Base-by-base conservation (phyloP, 495 filamentous ascomycete species). In the Tuber calosporum region DNA sequence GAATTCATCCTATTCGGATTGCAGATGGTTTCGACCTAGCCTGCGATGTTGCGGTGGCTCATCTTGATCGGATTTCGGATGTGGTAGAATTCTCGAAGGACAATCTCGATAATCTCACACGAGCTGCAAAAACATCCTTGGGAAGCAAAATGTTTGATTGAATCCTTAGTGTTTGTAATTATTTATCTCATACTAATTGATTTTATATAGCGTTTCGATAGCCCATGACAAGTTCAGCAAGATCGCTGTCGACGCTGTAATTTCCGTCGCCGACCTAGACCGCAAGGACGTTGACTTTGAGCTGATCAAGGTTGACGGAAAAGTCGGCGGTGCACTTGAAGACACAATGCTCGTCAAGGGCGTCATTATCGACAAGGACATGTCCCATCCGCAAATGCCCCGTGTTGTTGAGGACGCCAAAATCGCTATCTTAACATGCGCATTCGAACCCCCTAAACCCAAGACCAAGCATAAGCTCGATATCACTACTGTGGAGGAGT, bases 381-480 rank as follows among this genome's bases (percentile, higher is more conserved):
- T 99, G 85, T 99, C 95, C 42, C 95, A 99, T 83, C 96, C 95
- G 22, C 95, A 99, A 83, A 99, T 99, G 95, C 95, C 95, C 39
- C 90, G 89, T 69, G 91, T 97, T 83, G 94, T 99, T 70, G 86
- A 84, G 71, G 92, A 99, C 84, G 95, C 96, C 79, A 98, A 97
- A 85, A 87, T 99, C 80, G 95, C 95, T 58, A 98, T 99, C 79
- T 86, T 99, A 67, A 99, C 95, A 66, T 99, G 95, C 82, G 93
- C 95, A 1, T 98, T 99, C 83, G 95, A 99, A 85, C 95, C 95
- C n/a, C 95, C 95, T 22, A 99, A 99, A 87, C 95, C 95, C 68
- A 99, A 99, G 89, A 99, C 95, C 38, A 99, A 99, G 88, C 95
- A 99, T 85, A 97, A 97, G 87, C 87, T 99, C 41, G 96, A 99